A percentile compares a stretch with the other conserved stretches of the same genome.
Conservation (phyloP, 345 rosid genomes). For the Gossypium anomalum region DNA sequence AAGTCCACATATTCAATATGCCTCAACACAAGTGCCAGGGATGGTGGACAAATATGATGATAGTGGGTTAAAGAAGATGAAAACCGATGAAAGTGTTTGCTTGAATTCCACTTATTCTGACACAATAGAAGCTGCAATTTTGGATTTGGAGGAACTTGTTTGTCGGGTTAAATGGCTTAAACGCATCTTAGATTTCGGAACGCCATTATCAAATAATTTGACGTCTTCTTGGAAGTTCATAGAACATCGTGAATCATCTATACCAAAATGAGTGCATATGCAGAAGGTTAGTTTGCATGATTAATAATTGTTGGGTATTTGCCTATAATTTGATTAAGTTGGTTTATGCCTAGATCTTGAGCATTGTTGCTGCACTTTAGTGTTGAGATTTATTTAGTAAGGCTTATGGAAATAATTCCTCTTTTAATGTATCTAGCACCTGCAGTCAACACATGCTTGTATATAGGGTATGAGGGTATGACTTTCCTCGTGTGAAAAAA, state of each 20-base stretch:
- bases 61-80: slow-evolving; percentile 21
- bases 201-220: slow-evolving; percentile 17
- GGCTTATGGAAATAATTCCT: background rate
- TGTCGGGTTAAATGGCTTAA: slow-evolving; percentile 52
- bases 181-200: slow-evolving; percentile 30
- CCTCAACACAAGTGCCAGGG: slow-evolving; percentile 20
- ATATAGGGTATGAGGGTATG: too few species aligned
- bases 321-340: background rate
- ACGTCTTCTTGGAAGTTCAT: slow-evolving; percentile 41
- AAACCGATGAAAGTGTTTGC: slow-evolving; percentile 22
- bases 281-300: slow-evolving; percentile 3
- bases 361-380: background rate
- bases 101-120: slow-evolving; percentile 39
- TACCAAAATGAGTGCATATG: slow-evolving; percentile 18
- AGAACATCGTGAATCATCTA: slow-evolving; percentile 33
- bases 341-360: background rate
- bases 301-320: background rate
- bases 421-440: background rate
- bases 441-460: too few species aligned
- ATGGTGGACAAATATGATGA: slow-evolving; percentile 14
- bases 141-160: slow-evolving; percentile 61
- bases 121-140: slow-evolving; percentile 48
- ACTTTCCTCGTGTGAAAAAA: too few species aligned
- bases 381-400: background rate
- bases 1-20: slow-evolving; percentile 20